A percentile compares a stretch with the other conserved stretches of the same genome.
phyloP scores from a whole-genome alignment of 805 yeast species.

The Candida pseudoglaebosa region DNA sequence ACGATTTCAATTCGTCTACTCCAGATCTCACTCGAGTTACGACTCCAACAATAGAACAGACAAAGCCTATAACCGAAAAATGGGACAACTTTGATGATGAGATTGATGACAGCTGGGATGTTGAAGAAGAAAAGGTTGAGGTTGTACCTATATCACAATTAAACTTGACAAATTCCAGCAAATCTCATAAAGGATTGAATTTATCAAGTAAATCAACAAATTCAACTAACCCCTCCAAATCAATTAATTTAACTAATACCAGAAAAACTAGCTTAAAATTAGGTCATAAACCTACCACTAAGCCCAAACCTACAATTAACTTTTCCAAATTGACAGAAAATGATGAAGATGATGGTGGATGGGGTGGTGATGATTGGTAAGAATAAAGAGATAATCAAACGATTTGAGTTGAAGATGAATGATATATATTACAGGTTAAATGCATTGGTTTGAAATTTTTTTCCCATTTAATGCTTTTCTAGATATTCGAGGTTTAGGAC shows the following conservation, averaged over 20 bases:
- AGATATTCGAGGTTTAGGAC: too few relatives aligned
- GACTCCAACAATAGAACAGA: slow-evolving; percentile 20
- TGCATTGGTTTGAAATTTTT: too few relatives aligned
- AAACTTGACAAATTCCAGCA: not conserved
- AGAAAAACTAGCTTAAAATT: slow-evolving; percentile 19
- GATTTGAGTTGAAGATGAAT: too few relatives aligned
- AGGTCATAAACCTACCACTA: slow-evolving; percentile 12
- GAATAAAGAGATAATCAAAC: too few relatives aligned
- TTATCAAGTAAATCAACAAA: slow-evolving; percentile 3
- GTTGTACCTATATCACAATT: slow-evolving; percentile 6
- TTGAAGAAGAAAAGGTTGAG: slow-evolving; percentile 10
- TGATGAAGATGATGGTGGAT: slow-evolving; percentile 24
- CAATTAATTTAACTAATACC: not conserved
- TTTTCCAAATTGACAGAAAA: slow-evolving; percentile 16
- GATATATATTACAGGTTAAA: too few relatives aligned
- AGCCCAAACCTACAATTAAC: slow-evolving; percentile 16
- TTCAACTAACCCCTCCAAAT: not conserved
- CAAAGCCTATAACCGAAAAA: slow-evolving; percentile 3
- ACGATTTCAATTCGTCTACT: slow-evolving; percentile 33
- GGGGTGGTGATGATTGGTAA: slow-evolving; percentile 32
- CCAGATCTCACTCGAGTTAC: slow-evolving; percentile 30
- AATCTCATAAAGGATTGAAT: not conserved
- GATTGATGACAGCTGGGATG: slow-evolving; percentile 22
- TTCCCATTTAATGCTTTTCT: too few relatives aligned
- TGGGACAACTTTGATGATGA: slow-evolving; percentile 13